A percentile compares a stretch with the other conserved stretches of the same genome.
Conservation (phyloP, 1,139 yeast species). For the Debaryomyces nepalensis region DNA sequence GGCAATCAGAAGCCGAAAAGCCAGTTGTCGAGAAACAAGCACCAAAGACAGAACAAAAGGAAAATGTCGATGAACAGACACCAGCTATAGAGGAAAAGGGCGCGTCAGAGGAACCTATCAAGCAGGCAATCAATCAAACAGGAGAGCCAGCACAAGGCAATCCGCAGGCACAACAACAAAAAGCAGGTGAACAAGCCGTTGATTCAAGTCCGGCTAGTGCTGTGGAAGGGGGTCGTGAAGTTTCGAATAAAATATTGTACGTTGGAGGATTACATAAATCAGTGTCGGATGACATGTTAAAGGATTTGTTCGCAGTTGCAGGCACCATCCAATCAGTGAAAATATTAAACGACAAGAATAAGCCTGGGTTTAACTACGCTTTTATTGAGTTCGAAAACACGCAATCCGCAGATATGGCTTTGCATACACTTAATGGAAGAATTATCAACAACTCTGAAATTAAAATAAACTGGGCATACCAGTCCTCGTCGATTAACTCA, state of each 20-base stretch:
- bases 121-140: conserved; percentile 13
- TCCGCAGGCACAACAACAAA: conserved; percentile 14
- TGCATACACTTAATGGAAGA: conserved; percentile 62
- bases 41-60: conserved; percentile 1
- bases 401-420: conserved; percentile 64
- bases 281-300: conserved; percentile 64
- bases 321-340: conserved; percentile 68
- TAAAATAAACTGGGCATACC: conserved; percentile 82
- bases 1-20: conserved; percentile 11
- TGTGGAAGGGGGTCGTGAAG: conserved; percentile 78
- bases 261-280: conserved; percentile 75
- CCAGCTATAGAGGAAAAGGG: neutral
- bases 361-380: conserved; percentile 77
- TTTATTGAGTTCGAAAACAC: conserved; percentile 74
- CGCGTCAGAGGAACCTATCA: conserved; percentile 12
- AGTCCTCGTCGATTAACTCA: conserved; percentile 56
- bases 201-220: conserved; percentile 62
- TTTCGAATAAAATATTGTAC: conserved; percentile 71
- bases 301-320: conserved; percentile 63
- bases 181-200: conserved; percentile 1
- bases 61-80: neutral
- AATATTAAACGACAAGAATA: conserved; percentile 75
- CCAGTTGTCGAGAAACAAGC: conserved; percentile 2
- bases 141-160: conserved; percentile 23
- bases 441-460: conserved; percentile 56